Percentiles rank a stretch among this genome's conserved stretches.
Evolutionary conservation across 2,329 filamentous ascomycete species (phyloP).

Genomic region (Phyllosticta citribraziliensis): DNA sequence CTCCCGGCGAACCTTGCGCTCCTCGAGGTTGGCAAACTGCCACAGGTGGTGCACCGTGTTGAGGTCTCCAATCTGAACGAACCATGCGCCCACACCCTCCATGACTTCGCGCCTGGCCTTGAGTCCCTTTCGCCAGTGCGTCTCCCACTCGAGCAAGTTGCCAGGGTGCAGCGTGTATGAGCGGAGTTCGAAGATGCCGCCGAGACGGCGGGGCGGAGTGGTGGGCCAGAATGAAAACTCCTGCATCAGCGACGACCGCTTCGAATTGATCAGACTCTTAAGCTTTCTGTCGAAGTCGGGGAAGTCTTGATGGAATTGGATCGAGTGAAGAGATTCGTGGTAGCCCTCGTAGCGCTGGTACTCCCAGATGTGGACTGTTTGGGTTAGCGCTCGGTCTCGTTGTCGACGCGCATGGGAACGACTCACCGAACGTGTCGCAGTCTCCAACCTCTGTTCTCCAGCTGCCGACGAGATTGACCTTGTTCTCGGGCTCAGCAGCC

Average conservation of each 20-base stretch:
- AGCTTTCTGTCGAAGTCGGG: slow-evolving; percentile 75
- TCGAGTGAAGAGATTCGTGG: slow-evolving; percentile 80
- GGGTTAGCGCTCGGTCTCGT: slow-evolving; percentile 11
- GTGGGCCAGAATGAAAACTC: slow-evolving; percentile 99
- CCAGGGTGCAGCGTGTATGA: slow-evolving; percentile 95
- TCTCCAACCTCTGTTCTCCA: slow-evolving; percentile 98
- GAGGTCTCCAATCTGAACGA: slow-evolving; percentile 93
- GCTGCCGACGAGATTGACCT: slow-evolving; percentile 91
- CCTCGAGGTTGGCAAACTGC: slow-evolving; percentile 96
- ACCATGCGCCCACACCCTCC: slow-evolving; percentile 98
- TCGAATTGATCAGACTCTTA: slow-evolving; percentile 72
- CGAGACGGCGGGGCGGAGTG: slow-evolving; percentile 76
- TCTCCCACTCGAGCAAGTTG: slow-evolving; percentile 96
- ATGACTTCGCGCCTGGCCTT: slow-evolving; percentile 90
- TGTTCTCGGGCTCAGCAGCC: slow-evolving; percentile 75
- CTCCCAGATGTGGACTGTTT: slow-evolving; percentile 96
- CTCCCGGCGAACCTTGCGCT: slow-evolving; percentile 80
- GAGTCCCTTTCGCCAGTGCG: slow-evolving; percentile 88
- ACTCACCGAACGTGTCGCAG: slow-evolving; percentile 86
- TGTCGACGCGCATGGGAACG: neutral
- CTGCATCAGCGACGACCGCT: slow-evolving; percentile 91
- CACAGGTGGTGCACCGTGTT: slow-evolving; percentile 98
- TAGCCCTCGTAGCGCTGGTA: slow-evolving; percentile 97
- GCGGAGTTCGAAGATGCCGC: slow-evolving; percentile 88
- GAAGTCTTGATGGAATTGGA: slow-evolving; percentile 75